Evolutionary conservation across 2,329 filamentous ascomycete species (phyloP), one percentile per base, ranked within the genome.

Genomic region (Aspergillus pseudoglaucus): DNA sequence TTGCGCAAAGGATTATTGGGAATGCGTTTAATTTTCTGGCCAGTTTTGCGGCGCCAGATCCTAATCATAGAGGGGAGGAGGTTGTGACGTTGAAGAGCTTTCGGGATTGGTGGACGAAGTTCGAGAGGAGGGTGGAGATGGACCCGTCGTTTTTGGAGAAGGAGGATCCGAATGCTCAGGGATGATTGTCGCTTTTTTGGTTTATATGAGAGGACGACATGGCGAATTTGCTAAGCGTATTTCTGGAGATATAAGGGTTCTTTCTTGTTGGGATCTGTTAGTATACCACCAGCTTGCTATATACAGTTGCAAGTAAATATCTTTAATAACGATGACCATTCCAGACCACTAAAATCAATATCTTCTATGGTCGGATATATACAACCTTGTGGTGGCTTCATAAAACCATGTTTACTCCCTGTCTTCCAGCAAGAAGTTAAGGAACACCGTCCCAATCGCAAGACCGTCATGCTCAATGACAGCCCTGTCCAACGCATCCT

Each of bases 21-120:
- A 95, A 96, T 68, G 93, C 91, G 12, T 98, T 97, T 69, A 96
- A 98, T 70, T 97, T 95, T 66, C 75, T 98, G 48, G 83, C 91
- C 3, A 87, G 89, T 59, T 97, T 95, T 74, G 88, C 85, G 50
- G 81, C 82, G 33, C 78, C 79, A 48, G 75, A 70, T 57, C 62
- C 63, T 0, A 72, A 74, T 22, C 55, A 57, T 18, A 78, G 75
- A 2, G 86, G 86, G 0, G 80, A 86, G 41, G 91, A 97, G 66
- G 86, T 94, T 10, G 88, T 98, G 20, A 90, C 93, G n/a, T 71
- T 98, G 54, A 93, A 88, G 71, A 88, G 87, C 4, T 98, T 98
- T 66, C 86, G 94, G 71, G 89, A 95, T 49, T 98, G 94, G 93
- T 98, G 94, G 93, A 80, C 77, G 51, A 97, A 96, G 70, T 98